Evolutionary conservation across 371 early-diverging fungal species (phyloP).

Genomic region (Mortierella sp.): DNA sequence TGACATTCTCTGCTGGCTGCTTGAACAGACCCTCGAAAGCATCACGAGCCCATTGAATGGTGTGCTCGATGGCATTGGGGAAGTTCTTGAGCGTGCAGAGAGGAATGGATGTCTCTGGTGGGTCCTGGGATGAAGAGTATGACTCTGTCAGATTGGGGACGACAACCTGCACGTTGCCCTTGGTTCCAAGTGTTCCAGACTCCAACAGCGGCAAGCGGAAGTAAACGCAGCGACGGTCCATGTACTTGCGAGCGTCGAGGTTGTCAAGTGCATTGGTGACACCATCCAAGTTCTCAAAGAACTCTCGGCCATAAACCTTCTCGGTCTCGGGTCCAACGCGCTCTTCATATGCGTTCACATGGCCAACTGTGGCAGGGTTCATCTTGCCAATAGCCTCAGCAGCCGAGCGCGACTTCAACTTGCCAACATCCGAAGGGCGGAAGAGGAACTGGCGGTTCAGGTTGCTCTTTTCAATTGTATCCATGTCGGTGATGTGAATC

Average conservation of each 20-base stretch:
- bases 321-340: constrained; percentile 98
- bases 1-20: constrained; percentile 93
- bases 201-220: constrained; percentile 97
- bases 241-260: constrained; percentile 98
- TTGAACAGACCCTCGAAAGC: constrained; percentile 96
- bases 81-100: constrained; percentile 99
- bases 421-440: constrained; percentile 91
- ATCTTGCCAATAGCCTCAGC: constrained; percentile 90
- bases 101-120: constrained; percentile 99
- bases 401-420: constrained; percentile 96
- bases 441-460: constrained; percentile 99
- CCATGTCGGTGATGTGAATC: constrained; percentile 99
- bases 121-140: constrained; percentile 98
- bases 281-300: constrained; percentile 90
- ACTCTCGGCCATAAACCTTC: constrained; percentile 93
- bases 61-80: constrained; percentile 99
- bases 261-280: constrained; percentile 99
- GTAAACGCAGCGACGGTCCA: constrained; percentile 98
- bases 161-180: constrained; percentile 99
- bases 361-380: constrained; percentile 90
- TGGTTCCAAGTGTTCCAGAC: constrained; percentile 99
- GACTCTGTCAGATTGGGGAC: constrained; percentile 97
- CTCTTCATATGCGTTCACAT: constrained; percentile 90
- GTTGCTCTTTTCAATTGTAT: constrained; percentile 98
- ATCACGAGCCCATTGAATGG: constrained; percentile 99